Evolutionary conservation across 352 stramenopile species (phyloP).

Genomic region (Globisporangium nagaii): DNA sequence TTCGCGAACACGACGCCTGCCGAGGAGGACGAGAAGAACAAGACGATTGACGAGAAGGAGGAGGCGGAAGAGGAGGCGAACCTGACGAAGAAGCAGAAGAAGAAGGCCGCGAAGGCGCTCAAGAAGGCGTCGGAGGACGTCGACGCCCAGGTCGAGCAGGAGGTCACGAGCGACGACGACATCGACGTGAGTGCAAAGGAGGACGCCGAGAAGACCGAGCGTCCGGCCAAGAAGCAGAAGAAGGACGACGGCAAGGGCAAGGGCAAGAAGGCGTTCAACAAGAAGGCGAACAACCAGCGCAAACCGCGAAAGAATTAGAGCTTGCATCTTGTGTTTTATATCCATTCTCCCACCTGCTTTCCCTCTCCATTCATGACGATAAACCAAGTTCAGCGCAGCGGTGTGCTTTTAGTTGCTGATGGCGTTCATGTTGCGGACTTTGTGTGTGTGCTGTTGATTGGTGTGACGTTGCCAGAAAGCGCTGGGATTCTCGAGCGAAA

Average conservation of each 20-base stretch:
- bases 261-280: constrained; percentile 29
- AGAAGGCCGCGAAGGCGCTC: constrained; percentile 65
- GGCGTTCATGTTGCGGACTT: not conserved
- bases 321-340: constrained; percentile 6
- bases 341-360: not conserved
- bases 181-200: constrained; percentile 27
- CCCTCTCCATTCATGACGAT: not conserved
- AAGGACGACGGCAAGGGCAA: constrained; percentile 25
- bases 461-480: not conserved
- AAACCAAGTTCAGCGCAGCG: not conserved
- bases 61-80: constrained; percentile 65
- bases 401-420: not conserved
- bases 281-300: constrained; percentile 23
- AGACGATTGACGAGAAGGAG: constrained; percentile 61
- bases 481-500: no score
- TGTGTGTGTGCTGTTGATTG: not conserved
- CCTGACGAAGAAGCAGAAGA: constrained; percentile 80
- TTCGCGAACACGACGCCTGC: constrained; percentile 90
- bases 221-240: constrained; percentile 42
- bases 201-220: constrained; percentile 23
- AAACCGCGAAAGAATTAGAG: constrained; percentile 48
- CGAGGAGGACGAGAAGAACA: constrained; percentile 76
- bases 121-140: constrained; percentile 75
- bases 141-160: constrained; percentile 51
- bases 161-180: constrained; percentile 47